phyloP scores from a whole-genome alignment of 2,329 filamentous ascomycete species.

The Monilinia vaccinii-corymbosi region DNA sequence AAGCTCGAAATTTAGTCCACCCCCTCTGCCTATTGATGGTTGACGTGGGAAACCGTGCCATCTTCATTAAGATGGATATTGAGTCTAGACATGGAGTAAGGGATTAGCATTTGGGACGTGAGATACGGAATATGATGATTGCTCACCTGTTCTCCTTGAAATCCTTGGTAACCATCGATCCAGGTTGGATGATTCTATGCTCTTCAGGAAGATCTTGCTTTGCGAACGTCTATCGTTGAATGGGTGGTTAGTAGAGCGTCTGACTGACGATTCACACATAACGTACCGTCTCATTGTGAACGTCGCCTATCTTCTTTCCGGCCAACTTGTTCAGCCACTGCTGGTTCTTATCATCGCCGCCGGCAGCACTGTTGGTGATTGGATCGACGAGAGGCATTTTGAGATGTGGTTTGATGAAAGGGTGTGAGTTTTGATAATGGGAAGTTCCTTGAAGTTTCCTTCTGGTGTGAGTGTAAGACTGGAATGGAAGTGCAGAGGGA shows the following conservation, averaged over 20 bases:
- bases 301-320: conserved; percentile 52
- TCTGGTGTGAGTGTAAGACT: no score
- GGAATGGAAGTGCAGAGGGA: no score
- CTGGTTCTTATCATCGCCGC: conserved; percentile 34
- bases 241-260: neutral
- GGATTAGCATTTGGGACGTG: neutral
- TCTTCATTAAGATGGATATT: conserved; percentile 53
- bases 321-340: conserved; percentile 54
- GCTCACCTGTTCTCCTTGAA: conserved; percentile 32
- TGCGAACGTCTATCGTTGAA: conserved; percentile 43
- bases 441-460: neutral
- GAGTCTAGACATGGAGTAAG: conserved; percentile 35
- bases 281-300: conserved; percentile 45
- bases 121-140: neutral
- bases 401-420: conserved; percentile 17
- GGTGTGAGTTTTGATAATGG: conserved; percentile 1
- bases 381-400: conserved; percentile 59
- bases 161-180: conserved; percentile 50
- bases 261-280: neutral
- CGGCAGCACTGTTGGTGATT: conserved; percentile 38
- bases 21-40: conserved; percentile 32
- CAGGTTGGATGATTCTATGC: conserved; percentile 48
- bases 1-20: neutral
- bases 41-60: conserved; percentile 50
- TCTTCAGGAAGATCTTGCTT: conserved; percentile 49